Evolutionary conservation across 345 rosid species (phyloP).

Genomic region (Angophora floribunda): DNA sequence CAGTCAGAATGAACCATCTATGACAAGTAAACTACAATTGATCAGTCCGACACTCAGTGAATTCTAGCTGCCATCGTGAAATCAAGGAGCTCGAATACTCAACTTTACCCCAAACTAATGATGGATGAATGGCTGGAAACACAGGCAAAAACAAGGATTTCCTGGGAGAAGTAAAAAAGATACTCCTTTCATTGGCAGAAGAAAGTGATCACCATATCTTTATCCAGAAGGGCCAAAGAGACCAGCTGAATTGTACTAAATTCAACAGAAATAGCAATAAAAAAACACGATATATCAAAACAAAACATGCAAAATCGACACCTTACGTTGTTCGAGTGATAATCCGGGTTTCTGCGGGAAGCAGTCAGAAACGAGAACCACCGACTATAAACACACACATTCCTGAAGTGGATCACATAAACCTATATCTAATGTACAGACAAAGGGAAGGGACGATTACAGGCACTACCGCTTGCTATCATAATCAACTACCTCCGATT

Average conservation of each 20-base stretch:
- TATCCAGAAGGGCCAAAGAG: neutral
- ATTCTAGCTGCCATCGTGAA: neutral
- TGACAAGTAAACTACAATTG: neutral
- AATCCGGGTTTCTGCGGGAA: neutral
- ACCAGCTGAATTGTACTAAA: neutral
- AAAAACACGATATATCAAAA: neutral
- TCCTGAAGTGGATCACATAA: neutral
- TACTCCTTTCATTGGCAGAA: neutral
- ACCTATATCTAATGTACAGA: neutral
- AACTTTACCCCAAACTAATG: neutral
- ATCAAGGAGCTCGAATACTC: neutral
- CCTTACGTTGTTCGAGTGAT: neutral
- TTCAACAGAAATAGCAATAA: neutral
- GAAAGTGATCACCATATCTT: neutral
- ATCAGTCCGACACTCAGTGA: neutral
- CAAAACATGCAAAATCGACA: neutral
- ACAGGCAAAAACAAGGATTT: neutral
- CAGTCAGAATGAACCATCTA: neutral
- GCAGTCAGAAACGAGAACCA: neutral
- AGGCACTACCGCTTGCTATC: constrained; percentile 14
- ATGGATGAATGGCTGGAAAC: neutral
- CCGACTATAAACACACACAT: neutral
- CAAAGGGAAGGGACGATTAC: neutral
- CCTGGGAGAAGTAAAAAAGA: neutral
- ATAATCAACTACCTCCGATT: constrained; percentile 72